Evolutionary conservation across 2,329 filamentous ascomycete species (phyloP).

Genomic region (Tolypocladium album): DNA sequence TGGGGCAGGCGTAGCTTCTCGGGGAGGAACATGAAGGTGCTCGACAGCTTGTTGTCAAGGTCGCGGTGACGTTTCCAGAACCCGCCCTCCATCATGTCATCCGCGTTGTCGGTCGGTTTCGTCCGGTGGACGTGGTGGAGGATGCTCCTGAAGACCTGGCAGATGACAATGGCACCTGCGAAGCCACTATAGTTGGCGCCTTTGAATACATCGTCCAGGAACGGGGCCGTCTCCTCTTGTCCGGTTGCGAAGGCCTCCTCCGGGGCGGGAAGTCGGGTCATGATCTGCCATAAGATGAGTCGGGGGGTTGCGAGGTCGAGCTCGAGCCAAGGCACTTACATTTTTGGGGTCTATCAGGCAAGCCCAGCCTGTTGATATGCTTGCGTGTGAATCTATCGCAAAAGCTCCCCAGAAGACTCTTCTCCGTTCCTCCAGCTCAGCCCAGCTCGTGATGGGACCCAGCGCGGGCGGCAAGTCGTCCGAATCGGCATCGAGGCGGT

Average conservation of each 20-base stretch:
- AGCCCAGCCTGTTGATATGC: conserved; percentile 86
- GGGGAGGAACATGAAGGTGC: conserved; percentile 69
- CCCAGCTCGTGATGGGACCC: conserved; percentile 66
- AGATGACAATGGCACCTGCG: conserved; percentile 61
- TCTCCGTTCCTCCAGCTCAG: conserved; percentile 64
- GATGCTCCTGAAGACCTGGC: conserved; percentile 72
- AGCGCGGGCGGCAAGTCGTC: conserved; percentile 64
- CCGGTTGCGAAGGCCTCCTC: conserved; percentile 67
- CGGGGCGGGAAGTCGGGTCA: conserved; percentile 68
- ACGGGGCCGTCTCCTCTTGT: conserved; percentile 48
- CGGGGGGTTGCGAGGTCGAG: too few relatives aligned
- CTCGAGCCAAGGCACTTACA: conserved; percentile 19
- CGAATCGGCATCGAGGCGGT: conserved; percentile 58
- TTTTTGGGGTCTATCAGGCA: conserved; percentile 67
- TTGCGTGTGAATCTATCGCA: conserved; percentile 72
- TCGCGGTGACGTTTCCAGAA: conserved; percentile 82
- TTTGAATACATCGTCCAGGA: conserved; percentile 53
- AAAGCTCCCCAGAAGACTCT: conserved; percentile 82
- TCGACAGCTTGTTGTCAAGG: conserved; percentile 71
- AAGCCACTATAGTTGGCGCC: conserved; percentile 58
- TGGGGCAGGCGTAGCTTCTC: conserved; percentile 61
- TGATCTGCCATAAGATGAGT: conserved; percentile 34
- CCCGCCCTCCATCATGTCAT: conserved; percentile 61
- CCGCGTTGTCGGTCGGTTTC: conserved; percentile 57
- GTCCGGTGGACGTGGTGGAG: conserved; percentile 69